Base-by-base conservation (phyloP, 768 basidiomycete genomes). In the Rhizopogon sp. region DNA sequence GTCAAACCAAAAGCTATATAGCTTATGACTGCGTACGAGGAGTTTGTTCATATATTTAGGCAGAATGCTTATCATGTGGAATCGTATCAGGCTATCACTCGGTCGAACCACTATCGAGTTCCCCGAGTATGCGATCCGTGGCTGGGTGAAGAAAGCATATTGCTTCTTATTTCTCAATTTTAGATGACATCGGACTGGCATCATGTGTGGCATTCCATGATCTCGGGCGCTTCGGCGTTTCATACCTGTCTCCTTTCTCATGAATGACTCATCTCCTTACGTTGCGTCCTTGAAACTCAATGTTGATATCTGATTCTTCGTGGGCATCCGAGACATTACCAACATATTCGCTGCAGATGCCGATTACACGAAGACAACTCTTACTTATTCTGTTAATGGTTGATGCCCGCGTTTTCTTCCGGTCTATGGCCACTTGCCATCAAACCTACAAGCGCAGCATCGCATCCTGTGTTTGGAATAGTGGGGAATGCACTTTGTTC, bases 1-100 rank as follows among this genome's bases (percentile, higher is more conserved):
- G 62, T 65, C n/a, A 66, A 67, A 31, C 62, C 61, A 40, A 52
- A 50, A 56, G 61, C 55, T n/a, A 43, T 47, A 42, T 46, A 44
- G 43, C 43, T 45, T 31, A 33, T 53, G 9, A 33, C 20, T 35
- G 33, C 14, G 33, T 49, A 49, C 33, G 47, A 49, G 33, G 35
- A 16, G 16, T 5, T 35, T 35, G 20, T 9, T 22, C 20, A 16
- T 22, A 13, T 6, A 13, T 31, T 31, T 20, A 31, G n/a, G 45
- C 44, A 31, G 29, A 20, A 47, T 47, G 7, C 33, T 49, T 49
- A 49, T 49, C 20, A 49, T 37, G 33, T 47, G 17, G 14, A 22
- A 20, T 35, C 13, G 13, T 20, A 22, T 16, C 20, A 16, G 13
- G 22, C 33, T 5, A 16, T 31, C 33, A 47, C 33, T 7, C 13